Evolutionary conservation across 129 eudicot species (phyloP).

Genomic region (Lonicera japonica): DNA sequence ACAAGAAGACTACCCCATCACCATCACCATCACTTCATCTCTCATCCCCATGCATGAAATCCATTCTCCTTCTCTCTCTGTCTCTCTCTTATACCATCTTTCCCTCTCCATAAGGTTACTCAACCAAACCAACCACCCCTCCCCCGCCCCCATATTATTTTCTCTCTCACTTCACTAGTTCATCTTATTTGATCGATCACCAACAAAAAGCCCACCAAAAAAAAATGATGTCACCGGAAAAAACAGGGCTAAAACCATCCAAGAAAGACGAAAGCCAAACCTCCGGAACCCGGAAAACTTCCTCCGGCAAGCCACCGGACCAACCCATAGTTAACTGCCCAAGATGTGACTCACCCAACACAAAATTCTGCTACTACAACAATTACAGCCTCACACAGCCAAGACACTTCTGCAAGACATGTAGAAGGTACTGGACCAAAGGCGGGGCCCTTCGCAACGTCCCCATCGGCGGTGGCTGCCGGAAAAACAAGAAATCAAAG

Average conservation of each 20-base stretch:
- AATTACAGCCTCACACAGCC: constrained; percentile 90
- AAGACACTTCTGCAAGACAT: constrained; percentile 81
- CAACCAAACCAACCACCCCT: constrained; percentile 5
- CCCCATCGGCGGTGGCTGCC: constrained; percentile 86
- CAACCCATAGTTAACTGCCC: constrained; percentile 56
- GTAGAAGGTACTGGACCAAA: constrained; percentile 85
- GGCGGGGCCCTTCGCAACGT: constrained; percentile 83
- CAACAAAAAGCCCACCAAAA: constrained; percentile 7
- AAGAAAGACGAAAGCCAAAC: constrained; percentile 33
- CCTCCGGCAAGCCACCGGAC: constrained; percentile 34
- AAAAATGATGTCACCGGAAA: constrained; percentile 37
- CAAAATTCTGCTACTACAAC: constrained; percentile 92
- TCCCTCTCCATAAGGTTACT: constrained; percentile 47
- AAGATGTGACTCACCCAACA: constrained; percentile 79
- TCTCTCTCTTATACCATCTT: constrained; percentile 4
- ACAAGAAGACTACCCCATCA: constrained; percentile 49
- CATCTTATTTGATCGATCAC: neutral
- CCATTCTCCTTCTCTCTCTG: constrained; percentile 29
- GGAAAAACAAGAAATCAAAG: constrained; percentile 61
- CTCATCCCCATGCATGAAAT: constrained; percentile 59
- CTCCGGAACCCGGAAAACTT: constrained; percentile 22
- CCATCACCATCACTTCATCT: constrained; percentile 35
- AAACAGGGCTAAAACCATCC: constrained; percentile 27
- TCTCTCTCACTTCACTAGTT: neutral
- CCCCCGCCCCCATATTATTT: neutral